phyloP scores from a whole-genome alignment of 495 filamentous ascomycete species.

The Hyaloscypha finlandica region DNA sequence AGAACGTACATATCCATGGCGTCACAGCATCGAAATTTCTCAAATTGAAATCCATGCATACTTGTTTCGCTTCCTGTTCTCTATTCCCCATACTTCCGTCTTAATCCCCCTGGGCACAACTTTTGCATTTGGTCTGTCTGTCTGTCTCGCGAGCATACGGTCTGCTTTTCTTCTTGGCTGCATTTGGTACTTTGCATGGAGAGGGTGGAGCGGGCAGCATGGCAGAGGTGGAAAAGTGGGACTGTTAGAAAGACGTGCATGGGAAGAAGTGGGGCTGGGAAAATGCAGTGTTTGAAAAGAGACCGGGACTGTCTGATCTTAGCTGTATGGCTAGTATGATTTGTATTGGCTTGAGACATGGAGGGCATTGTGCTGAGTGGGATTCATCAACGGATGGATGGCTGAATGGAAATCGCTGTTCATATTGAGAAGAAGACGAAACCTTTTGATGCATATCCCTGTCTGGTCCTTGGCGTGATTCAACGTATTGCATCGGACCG shows the following conservation, averaged over 20 bases:
- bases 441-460: too few relatives aligned
- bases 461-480: too few relatives aligned
- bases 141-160: not conserved
- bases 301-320: not conserved
- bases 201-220: not conserved
- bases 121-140: not conserved
- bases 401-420: too few relatives aligned
- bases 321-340: not conserved
- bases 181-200: not conserved
- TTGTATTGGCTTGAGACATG: not conserved
- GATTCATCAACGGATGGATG: too few relatives aligned
- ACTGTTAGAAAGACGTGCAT: too few relatives aligned
- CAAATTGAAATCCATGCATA: not conserved
- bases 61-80: not conserved
- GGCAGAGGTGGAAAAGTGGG: not conserved
- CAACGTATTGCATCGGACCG: too few relatives aligned
- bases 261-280: too few relatives aligned
- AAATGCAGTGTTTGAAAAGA: too few relatives aligned
- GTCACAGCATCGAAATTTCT: not conserved
- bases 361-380: too few relatives aligned
- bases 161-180: not conserved
- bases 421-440: too few relatives aligned
- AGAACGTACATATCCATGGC: slow-evolving; percentile 12
- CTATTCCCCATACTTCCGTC: not conserved
- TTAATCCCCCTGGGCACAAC: not conserved